These are phyloP conservation scores for Alisma plantagoaquatica DNA, from an alignment of 106 monocot genomes.

Conservation along the genomic window DNA sequence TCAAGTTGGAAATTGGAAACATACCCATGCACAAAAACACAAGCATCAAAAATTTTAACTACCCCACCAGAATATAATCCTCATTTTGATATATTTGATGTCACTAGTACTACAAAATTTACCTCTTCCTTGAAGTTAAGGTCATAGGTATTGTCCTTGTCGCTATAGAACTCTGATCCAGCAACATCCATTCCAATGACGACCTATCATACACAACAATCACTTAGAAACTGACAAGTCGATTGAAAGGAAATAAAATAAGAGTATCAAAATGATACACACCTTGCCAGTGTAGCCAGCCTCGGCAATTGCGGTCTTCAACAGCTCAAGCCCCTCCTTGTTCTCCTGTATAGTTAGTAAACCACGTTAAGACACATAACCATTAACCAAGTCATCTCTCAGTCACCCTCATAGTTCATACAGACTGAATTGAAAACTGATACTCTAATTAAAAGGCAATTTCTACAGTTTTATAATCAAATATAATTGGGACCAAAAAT, in stretches of 20 bases:
- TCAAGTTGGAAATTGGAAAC: neutral
- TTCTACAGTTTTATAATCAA: no score
- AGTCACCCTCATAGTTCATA: no score
- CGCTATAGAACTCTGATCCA: slow-evolving; percentile 79
- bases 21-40: neutral
- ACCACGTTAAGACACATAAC: slow-evolving; percentile 1
- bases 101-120: neutral
- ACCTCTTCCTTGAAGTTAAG: slow-evolving; percentile 89
- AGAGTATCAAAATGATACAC: neutral
- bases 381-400: neutral
- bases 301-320: slow-evolving; percentile 80
- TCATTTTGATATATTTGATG: neutral
- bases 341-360: slow-evolving; percentile 12
- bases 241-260: no score
- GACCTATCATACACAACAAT: no score
- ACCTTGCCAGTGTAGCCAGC: slow-evolving; percentile 56
- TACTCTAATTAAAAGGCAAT: no score
- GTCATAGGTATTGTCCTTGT: slow-evolving; percentile 73
- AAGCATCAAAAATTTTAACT: neutral
- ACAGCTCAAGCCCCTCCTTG: slow-evolving; percentile 63
- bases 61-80: neutral
- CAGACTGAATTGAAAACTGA: no score
- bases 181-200: slow-evolving; percentile 98
- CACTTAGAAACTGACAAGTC: no score
- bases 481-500: no score